Percentiles rank a stretch among this genome's conserved stretches.
Evolutionary conservation across 2,329 filamentous ascomycete genomes (phyloP).

Genomic region (Tolypocladium album): DNA sequence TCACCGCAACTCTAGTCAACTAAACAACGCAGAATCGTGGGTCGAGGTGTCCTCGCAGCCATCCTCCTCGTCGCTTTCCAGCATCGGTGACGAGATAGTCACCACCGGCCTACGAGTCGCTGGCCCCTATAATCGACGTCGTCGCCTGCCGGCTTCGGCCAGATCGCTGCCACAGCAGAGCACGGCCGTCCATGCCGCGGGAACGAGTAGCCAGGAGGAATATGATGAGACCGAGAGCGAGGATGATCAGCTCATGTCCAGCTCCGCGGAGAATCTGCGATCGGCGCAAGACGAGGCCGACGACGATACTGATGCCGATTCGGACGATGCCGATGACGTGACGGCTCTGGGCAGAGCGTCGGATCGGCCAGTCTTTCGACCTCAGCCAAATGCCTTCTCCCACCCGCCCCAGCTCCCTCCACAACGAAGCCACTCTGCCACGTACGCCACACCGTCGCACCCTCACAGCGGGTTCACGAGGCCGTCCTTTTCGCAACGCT

Average conservation of each 20-base stretch:
- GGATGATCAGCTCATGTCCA: constrained; percentile 57
- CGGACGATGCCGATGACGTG: constrained; percentile 59
- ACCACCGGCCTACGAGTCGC: constrained; percentile 78
- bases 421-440: constrained; percentile 37
- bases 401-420: constrained; percentile 52
- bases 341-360: constrained; percentile 63
- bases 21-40: constrained; percentile 68
- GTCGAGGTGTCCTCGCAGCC: constrained; percentile 88
- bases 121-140: constrained; percentile 50
- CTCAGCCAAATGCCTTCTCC: constrained; percentile 86
- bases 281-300: constrained; percentile 24
- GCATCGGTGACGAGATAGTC: constrained; percentile 76
- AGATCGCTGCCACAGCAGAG: constrained; percentile 27
- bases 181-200: constrained; percentile 29
- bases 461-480: constrained; percentile 39
- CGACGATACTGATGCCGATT: constrained; percentile 36
- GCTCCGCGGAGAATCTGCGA: constrained; percentile 43
- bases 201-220: constrained; percentile 77
- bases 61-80: constrained; percentile 87
- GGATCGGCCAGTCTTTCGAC: constrained; percentile 55
- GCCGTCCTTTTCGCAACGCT: constrained; percentile 36
- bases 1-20: constrained; percentile 1
- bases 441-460: constrained; percentile 36
- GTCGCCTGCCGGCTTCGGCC: constrained; percentile 29
- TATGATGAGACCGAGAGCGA: constrained; percentile 91